Conservation (phyloP, 176 grass and related monocot genomes). For the Phoenix dactylifera region DNA sequence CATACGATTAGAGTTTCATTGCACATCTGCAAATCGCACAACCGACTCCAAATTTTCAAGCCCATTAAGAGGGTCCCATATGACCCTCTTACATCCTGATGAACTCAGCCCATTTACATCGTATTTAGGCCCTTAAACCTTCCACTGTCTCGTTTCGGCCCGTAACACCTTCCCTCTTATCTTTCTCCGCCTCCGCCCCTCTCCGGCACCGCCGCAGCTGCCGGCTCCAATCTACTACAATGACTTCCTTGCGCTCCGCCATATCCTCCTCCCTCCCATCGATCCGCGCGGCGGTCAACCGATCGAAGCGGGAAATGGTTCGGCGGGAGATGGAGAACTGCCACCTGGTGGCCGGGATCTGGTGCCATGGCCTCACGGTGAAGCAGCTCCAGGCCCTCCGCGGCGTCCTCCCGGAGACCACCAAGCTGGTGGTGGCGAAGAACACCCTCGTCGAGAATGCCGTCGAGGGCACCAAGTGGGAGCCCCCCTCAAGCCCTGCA, state of each 20-base stretch:
- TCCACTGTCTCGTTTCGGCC: no score
- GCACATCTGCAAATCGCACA: no score
- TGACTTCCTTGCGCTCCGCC: constrained; percentile 11
- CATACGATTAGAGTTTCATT: no score
- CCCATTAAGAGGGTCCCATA: no score
- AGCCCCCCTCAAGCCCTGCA: constrained; percentile 70
- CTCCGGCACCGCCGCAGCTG: no score
- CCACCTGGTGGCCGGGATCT: constrained; percentile 78
- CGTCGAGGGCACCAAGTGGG: constrained; percentile 76
- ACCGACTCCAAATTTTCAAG: no score
- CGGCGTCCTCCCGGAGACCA: constrained; percentile 48
- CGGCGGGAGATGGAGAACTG: constrained; percentile 79
- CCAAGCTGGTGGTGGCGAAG: constrained; percentile 67
- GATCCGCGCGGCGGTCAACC: constrained; percentile 61
- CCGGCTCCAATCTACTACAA: no score
- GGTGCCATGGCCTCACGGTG: constrained; percentile 82
- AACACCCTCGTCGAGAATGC: constrained; percentile 91
- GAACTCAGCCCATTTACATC: no score
- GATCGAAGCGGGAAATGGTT: constrained; percentile 64
- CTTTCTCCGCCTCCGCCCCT: no score
- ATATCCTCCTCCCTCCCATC: constrained; percentile 16
- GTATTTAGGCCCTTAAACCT: no score
- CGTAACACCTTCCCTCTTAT: no score
- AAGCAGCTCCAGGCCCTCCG: constrained; percentile 81
- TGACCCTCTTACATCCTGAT: no score